A percentile compares a stretch with the other conserved stretches of the same genome.
These are phyloP conservation scores for Coniochaeta prunicola DNA, from an alignment of 2,329 filamentous ascomycete species.

Conservation along the genomic window DNA sequence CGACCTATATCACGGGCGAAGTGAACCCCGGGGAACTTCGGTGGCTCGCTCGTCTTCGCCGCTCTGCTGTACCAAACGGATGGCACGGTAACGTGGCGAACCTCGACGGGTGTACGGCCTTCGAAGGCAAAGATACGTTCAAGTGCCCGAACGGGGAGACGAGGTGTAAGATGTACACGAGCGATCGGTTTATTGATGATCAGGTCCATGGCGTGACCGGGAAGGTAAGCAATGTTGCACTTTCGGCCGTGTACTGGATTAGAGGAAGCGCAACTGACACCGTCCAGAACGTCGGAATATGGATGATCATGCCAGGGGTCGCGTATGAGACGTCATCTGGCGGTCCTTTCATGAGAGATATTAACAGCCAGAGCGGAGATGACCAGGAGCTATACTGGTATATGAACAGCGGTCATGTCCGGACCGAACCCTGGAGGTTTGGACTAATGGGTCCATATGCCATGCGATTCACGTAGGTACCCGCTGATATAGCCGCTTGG, in stretches of 20 bases:
- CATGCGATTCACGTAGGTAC: constrained; percentile 38
- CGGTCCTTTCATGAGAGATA: constrained; percentile 49
- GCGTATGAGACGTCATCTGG: constrained; percentile 50
- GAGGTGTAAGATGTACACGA: constrained; percentile 55
- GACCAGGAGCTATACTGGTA: constrained; percentile 50
- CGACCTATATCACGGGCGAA: constrained; percentile 16
- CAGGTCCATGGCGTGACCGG: constrained; percentile 42
- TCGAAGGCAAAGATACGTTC: constrained; percentile 15
- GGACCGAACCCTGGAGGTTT: constrained; percentile 47
- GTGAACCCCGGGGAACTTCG: constrained; percentile 14
- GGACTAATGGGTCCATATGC: constrained; percentile 54
- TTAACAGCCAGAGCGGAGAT: constrained; percentile 47
- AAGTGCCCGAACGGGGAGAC: constrained; percentile 36
- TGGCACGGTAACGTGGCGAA: constrained; percentile 14
- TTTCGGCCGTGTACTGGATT: not conserved
- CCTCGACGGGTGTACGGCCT: constrained; percentile 14
- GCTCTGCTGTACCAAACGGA: constrained; percentile 12
- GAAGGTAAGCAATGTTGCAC: constrained; percentile 10
- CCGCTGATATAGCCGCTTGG: not conserved
- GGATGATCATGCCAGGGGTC: constrained; percentile 38
- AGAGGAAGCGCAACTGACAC: not conserved
- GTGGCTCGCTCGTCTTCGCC: constrained; percentile 12
- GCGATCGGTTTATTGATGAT: constrained; percentile 54
- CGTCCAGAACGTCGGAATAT: constrained; percentile 31
- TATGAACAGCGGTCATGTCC: constrained; percentile 51